phyloP scores from a whole-genome alignment of 2,329 filamentous ascomycete species.

The Ascochyta clinopodiicola region DNA sequence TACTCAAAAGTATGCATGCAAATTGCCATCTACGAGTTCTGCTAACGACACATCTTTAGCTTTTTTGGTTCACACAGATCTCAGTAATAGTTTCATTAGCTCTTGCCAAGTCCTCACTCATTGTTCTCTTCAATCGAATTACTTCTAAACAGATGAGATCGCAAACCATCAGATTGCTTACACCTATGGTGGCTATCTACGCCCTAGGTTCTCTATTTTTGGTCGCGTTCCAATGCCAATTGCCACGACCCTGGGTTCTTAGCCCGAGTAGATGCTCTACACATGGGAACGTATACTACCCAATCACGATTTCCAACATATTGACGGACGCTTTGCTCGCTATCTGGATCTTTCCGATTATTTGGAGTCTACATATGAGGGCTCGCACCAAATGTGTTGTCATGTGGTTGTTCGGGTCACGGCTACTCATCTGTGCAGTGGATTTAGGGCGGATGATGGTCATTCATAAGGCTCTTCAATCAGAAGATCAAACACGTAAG shows the following conservation, averaged over 20 bases:
- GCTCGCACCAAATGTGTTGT: slow-evolving; percentile 15
- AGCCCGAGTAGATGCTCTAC: slow-evolving; percentile 18
- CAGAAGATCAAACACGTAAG: slow-evolving; percentile 14
- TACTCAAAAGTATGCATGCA: too few relatives aligned
- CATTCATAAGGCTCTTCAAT: slow-evolving; percentile 10
- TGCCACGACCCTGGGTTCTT: slow-evolving; percentile 12
- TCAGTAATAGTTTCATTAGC: too few relatives aligned
- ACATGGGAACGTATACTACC: slow-evolving; percentile 24
- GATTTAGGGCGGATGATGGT: slow-evolving; percentile 12
- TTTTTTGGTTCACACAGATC: too few relatives aligned
- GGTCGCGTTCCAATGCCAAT: background rate
- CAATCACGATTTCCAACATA: slow-evolving; percentile 30
- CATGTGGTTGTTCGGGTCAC: slow-evolving; percentile 16
- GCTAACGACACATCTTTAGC: too few relatives aligned
- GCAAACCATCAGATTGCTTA: too few relatives aligned
- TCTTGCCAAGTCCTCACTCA: too few relatives aligned
- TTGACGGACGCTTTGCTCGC: slow-evolving; percentile 30
- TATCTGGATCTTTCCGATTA: slow-evolving; percentile 9
- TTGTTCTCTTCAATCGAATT: too few relatives aligned
- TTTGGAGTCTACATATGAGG: background rate
- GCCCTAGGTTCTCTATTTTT: background rate
- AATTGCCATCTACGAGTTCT: too few relatives aligned
- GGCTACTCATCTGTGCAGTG: slow-evolving; percentile 11
- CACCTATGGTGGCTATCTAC: background rate
- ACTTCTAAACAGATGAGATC: too few relatives aligned